These are phyloP conservation scores for Lentinus brumalis DNA, from an alignment of 768 basidiomycete genomes.

Conservation along the genomic window DNA sequence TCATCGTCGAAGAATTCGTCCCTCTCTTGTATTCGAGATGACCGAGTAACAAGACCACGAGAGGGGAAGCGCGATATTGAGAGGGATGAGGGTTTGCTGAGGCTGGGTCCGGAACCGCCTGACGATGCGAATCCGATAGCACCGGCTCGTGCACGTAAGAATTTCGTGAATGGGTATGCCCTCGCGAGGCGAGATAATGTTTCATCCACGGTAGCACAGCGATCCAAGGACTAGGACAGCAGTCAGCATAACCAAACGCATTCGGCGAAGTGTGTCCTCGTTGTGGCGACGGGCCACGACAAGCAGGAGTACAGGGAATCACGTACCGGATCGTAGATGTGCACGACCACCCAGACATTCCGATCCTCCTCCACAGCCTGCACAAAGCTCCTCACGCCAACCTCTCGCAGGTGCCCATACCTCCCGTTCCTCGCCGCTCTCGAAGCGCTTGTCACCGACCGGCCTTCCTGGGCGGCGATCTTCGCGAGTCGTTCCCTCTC, in stretches of 20 bases:
- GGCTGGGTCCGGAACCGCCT: conserved; percentile 14
- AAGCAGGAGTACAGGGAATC: too few relatives aligned
- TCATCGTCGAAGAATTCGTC: conserved; percentile 30
- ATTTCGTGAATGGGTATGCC: conserved; percentile 71
- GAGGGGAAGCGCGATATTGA: conserved; percentile 22
- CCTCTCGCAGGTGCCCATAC: conserved; percentile 82
- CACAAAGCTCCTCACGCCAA: conserved; percentile 73
- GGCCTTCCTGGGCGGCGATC: conserved; percentile 47
- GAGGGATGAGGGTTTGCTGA: conserved; percentile 15
- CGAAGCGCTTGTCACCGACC: conserved; percentile 1
- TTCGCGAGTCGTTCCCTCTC: conserved; percentile 55
- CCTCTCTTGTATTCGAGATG: conserved; percentile 18
- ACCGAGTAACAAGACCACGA: conserved; percentile 24
- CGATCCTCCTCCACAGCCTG: conserved; percentile 74
- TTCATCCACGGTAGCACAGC: conserved; percentile 74
- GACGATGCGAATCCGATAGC: conserved; percentile 70
- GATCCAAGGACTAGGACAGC: conserved; percentile 61
- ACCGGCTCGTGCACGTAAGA: conserved; percentile 78
- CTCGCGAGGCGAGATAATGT: conserved; percentile 69
- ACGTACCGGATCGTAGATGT: conserved; percentile 80
- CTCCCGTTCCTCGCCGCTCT: conserved; percentile 46
- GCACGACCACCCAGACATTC: conserved; percentile 80
- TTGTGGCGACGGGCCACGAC: too few relatives aligned
- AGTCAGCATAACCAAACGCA: too few relatives aligned
- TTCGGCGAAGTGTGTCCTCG: too few relatives aligned